Percentiles rank a stretch among this genome's conserved stretches.
Evolutionary conservation across 768 basidiomycete genomes (phyloP).

Genomic region (Tephrocybe sp.): DNA sequence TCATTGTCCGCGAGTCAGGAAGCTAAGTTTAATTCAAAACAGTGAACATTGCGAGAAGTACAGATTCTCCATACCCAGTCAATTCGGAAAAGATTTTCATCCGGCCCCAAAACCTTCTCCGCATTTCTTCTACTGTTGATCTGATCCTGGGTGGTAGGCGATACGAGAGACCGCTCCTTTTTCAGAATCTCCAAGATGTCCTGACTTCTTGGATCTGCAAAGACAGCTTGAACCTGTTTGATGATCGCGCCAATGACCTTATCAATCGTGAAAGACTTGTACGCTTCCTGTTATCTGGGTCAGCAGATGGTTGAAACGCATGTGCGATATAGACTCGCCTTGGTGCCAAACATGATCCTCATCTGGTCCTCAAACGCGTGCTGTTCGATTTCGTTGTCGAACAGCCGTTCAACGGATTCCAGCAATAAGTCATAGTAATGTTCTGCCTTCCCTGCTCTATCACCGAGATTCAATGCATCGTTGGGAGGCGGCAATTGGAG

Average conservation of each 20-base stretch:
- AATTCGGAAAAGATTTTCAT: conserved; percentile 77
- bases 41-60: background rate
- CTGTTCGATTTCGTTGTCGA: conserved; percentile 91
- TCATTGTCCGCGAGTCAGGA: conserved; percentile 63
- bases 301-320: background rate
- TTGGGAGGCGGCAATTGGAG: conserved; percentile 28
- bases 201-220: conserved; percentile 69
- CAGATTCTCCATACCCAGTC: conserved; percentile 59
- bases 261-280: conserved; percentile 92
- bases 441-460: conserved; percentile 45
- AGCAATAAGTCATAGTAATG: conserved; percentile 84
- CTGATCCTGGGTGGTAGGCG: conserved; percentile 70
- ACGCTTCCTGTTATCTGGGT: conserved; percentile 54
- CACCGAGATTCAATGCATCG: conserved; percentile 27
- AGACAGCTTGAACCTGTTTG: conserved; percentile 83
- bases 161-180: conserved; percentile 58
- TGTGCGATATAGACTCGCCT: conserved; percentile 39
- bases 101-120: conserved; percentile 70
- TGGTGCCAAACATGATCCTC: conserved; percentile 82
- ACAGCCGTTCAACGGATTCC: conserved; percentile 85
- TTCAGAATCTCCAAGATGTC: conserved; percentile 72
- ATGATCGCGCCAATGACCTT: conserved; percentile 86
- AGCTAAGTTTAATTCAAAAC: conserved; percentile 39
- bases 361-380: conserved; percentile 88
- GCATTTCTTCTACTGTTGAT: conserved; percentile 65